Base-by-base conservation (phyloP, 1,284 basidiomycete species). In the Rhodotorula sp. region DNA sequence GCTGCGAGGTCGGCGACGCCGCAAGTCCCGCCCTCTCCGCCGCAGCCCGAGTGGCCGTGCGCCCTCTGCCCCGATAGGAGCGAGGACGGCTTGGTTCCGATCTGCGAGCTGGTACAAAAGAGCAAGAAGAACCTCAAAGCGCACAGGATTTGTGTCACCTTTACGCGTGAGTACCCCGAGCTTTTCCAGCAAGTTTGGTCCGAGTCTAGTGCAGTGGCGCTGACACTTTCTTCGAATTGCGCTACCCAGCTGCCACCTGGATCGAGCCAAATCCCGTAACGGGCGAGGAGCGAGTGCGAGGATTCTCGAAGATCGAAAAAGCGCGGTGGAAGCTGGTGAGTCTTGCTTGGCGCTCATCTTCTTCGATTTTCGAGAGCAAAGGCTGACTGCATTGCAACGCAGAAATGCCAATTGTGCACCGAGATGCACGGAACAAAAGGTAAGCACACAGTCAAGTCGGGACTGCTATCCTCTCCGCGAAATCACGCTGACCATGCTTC, bases 401-500 rank as follows among this genome's bases (percentile, higher is more conserved):
- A 95, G 91, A 95, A 94, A 88, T 97, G 95, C 79, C 85, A 87
- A 18, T 86, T 87, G 8, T 98, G 95, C 79, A 84, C 85, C 42
- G 91, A 88, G 74, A 84, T 83, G 14, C 89, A 93, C 71, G 95
- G 95, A 8, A 92, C 92, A 6, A 94, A 94, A 67, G 62, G 72
- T 75, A 33, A 61, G 67, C 29, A 18, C 10, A 0, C 51, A 18
- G 10, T 26, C 17, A 5, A 18, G 18, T 20, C 18, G 6, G n/a
- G 14, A 14, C 33, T 17, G 26, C 17, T 24, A 30, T 51, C 5
- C 7, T 29, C 24, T 10, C 29, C 14, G 26, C 44, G 10, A 5
- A 26, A 1, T 22, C 42, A 26, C 49, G 51, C 33, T 56, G 60
- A 48, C 54, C 51, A 29, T 20, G n/a, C n/a, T 37, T 10, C 37